Conservation (phyloP, 148 eudicot species). For the Amaranthus palmeri region DNA sequence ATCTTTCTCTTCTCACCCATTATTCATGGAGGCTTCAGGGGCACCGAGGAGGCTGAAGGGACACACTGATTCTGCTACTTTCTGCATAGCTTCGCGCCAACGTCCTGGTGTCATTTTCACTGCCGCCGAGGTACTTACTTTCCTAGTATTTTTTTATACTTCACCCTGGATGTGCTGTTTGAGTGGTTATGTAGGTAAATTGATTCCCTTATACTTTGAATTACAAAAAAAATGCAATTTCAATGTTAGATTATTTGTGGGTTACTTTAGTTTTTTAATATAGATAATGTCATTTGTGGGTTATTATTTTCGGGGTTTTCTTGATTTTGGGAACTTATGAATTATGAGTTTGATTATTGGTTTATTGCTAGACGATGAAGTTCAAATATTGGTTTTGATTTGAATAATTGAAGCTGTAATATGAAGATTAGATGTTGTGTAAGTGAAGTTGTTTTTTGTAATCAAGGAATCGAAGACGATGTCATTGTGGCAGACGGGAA, state of each 20-base stretch:
- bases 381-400: too few relatives aligned
- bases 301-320: too few relatives aligned
- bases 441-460: not conserved
- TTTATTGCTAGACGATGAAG: too few relatives aligned
- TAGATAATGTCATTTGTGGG: too few relatives aligned
- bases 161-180: not conserved
- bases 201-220: too few relatives aligned
- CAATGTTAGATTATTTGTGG: too few relatives aligned
- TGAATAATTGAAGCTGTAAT: not conserved
- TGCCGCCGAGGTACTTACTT: slow-evolving; percentile 59
- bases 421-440: not conserved
- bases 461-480: not conserved
- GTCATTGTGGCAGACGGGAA: too few relatives aligned
- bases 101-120: slow-evolving; percentile 69
- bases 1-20: not conserved
- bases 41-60: slow-evolving; percentile 55
- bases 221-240: too few relatives aligned
- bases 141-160: not conserved
- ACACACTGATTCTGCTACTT: slow-evolving; percentile 61
- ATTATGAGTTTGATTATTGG: too few relatives aligned
- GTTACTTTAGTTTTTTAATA: too few relatives aligned
- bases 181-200: too few relatives aligned
- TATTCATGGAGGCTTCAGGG: not conserved
- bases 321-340: not conserved
- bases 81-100: slow-evolving; percentile 59